Conservation (phyloP, 306 rosid genomes). For the Fagus sylvatica region DNA sequence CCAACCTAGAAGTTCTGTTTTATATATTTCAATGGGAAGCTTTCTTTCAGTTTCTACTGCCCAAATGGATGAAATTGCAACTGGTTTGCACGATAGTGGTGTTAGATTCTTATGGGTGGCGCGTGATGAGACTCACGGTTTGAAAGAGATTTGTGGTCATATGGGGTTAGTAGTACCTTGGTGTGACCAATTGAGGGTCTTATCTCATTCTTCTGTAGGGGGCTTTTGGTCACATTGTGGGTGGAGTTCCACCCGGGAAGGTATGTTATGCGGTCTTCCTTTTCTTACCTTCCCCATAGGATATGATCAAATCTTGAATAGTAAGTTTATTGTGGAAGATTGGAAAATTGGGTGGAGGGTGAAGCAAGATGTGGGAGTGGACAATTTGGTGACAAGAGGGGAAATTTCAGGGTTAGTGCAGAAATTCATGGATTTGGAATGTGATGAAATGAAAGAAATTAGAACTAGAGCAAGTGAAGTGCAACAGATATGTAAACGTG, state of each 20-base stretch:
- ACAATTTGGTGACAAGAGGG: not conserved
- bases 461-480: not conserved
- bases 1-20: not conserved
- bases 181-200: not conserved
- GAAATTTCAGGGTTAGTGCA: not conserved
- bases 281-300: not conserved
- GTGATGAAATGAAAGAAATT: not conserved
- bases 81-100: not conserved
- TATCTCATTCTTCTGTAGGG: not conserved
- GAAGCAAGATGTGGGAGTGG: not conserved
- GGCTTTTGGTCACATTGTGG: not conserved
- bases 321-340: not conserved
- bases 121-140: not conserved
- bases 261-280: not conserved
- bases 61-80: not conserved
- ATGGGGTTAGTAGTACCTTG: not conserved
- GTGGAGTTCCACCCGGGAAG: not conserved
- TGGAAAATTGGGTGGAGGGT: conserved; percentile 6
- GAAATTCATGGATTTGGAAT: conserved; percentile 1
- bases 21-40: not conserved
- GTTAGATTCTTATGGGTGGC: not conserved
- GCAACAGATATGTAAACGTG: not conserved
- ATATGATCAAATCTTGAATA: not conserved
- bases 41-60: not conserved
- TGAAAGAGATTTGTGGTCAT: not conserved